phyloP scores from a whole-genome alignment of 306 rosid species.

The Canavalia ensiformis region DNA sequence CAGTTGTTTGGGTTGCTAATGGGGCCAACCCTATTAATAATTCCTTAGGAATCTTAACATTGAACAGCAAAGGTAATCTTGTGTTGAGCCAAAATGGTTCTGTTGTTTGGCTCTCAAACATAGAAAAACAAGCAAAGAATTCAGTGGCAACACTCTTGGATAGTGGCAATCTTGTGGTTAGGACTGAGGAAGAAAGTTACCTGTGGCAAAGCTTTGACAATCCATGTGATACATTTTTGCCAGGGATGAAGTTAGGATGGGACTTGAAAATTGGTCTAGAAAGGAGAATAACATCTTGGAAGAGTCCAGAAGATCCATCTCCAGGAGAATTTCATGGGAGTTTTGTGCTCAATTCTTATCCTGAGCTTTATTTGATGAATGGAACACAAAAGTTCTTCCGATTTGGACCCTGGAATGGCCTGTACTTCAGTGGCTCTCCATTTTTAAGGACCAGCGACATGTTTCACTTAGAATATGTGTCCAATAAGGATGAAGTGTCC shows the following conservation, averaged over 20 bases:
- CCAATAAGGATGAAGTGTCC: slow-evolving; percentile 20
- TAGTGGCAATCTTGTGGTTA: slow-evolving; percentile 50
- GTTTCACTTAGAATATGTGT: not conserved
- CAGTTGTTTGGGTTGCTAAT: slow-evolving; percentile 24
- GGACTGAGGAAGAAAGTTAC: not conserved
- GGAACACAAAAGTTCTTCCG: slow-evolving; percentile 31
- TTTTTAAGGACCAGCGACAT: not conserved
- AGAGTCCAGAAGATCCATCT: slow-evolving; percentile 55
- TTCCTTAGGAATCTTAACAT: slow-evolving; percentile 36
- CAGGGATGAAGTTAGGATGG: slow-evolving; percentile 62
- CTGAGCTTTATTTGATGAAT: slow-evolving; percentile 18
- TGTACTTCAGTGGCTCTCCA: slow-evolving; percentile 17
- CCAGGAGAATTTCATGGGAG: slow-evolving; percentile 37
- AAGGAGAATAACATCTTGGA: slow-evolving; percentile 53
- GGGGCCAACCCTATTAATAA: slow-evolving; percentile 44
- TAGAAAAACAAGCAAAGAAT: not conserved
- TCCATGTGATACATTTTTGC: slow-evolving; percentile 62
- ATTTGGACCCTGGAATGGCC: slow-evolving; percentile 46
- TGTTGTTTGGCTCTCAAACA: slow-evolving; percentile 46
- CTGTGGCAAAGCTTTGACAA: slow-evolving; percentile 70
- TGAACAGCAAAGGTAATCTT: slow-evolving; percentile 41
- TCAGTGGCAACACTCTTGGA: slow-evolving; percentile 47
- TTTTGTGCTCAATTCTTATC: not conserved
- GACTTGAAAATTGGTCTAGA: slow-evolving; percentile 48
- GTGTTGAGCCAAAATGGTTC: not conserved